phyloP scores from a whole-genome alignment of 106 monocot species.

The Platanthera zijinensis region DNA sequence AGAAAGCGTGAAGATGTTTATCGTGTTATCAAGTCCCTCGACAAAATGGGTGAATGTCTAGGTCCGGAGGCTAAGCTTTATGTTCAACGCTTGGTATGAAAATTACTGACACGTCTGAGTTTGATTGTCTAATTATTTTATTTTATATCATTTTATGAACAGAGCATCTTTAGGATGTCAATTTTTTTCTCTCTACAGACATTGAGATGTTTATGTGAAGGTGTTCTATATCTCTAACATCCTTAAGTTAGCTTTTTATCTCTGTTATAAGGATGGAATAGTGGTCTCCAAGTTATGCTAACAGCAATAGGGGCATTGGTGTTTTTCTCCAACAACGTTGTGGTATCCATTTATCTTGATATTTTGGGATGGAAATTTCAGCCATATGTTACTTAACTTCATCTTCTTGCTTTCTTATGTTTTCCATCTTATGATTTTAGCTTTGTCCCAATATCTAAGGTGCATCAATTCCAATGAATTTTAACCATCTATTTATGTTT shows the following conservation, averaged over 20 bases:
- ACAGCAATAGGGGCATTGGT: not conserved
- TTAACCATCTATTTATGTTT: not conserved
- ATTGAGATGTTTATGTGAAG: not conserved
- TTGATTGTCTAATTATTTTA: not conserved
- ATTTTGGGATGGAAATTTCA: not conserved
- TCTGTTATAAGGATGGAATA: not conserved
- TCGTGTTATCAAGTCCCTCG: constrained; percentile 67
- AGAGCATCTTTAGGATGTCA: too few species aligned
- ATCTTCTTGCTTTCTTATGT: not conserved
- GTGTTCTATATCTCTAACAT: not conserved
- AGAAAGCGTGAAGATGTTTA: constrained; percentile 99
- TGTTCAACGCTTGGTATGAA: constrained; percentile 64
- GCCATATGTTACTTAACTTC: not conserved
- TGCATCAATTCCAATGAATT: not conserved
- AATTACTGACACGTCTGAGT: not conserved
- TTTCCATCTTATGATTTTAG: not conserved
- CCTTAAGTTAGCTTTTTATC: not conserved
- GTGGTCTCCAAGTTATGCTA: not conserved
- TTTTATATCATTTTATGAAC: not conserved
- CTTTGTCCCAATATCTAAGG: not conserved
- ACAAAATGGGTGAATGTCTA: constrained; percentile 57
- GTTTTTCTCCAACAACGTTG: not conserved
- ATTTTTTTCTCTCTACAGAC: not conserved
- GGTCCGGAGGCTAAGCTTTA: constrained; percentile 66
- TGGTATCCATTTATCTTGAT: not conserved